Conservation (phyloP, 1,284 basidiomycete species). For the Crocinoboletus sp. region DNA sequence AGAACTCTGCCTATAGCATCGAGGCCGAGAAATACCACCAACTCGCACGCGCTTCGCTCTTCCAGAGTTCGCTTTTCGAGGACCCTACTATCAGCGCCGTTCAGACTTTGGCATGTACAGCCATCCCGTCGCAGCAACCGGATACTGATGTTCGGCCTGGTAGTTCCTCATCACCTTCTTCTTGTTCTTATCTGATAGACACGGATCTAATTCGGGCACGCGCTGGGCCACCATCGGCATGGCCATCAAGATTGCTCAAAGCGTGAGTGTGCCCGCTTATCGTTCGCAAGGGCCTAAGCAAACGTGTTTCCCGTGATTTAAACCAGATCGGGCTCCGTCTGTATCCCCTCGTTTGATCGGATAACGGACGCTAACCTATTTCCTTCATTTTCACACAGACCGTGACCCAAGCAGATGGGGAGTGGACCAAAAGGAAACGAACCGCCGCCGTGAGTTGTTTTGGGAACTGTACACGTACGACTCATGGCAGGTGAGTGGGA, state of each 20-base stretch:
- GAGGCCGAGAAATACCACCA: constrained; percentile 80
- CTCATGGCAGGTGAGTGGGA: constrained; percentile 52
- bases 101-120: constrained; percentile 56
- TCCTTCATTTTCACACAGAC: constrained; percentile 39
- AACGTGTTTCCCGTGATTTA: constrained; percentile 9
- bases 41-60: constrained; percentile 65
- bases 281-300: constrained; percentile 2
- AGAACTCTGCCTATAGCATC: constrained; percentile 59
- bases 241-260: constrained; percentile 72
- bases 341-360: constrained; percentile 32
- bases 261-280: constrained; percentile 46
- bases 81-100: constrained; percentile 69
- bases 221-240: constrained; percentile 77
- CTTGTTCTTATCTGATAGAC: constrained; percentile 68
- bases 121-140: neutral
- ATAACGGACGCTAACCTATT: constrained; percentile 15
- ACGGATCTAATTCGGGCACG: constrained; percentile 66
- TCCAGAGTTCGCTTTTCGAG: constrained; percentile 67
- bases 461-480: constrained; percentile 78
- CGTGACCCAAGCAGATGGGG: constrained; percentile 68
- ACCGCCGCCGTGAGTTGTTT: constrained; percentile 61
- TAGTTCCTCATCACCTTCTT: constrained; percentile 78
- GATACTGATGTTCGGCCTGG: constrained; percentile 12
- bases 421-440: constrained; percentile 53
- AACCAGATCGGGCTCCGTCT: constrained; percentile 70